Conservation (phyloP, 2,329 filamentous ascomycete species). For the Xylaria sp. region DNA sequence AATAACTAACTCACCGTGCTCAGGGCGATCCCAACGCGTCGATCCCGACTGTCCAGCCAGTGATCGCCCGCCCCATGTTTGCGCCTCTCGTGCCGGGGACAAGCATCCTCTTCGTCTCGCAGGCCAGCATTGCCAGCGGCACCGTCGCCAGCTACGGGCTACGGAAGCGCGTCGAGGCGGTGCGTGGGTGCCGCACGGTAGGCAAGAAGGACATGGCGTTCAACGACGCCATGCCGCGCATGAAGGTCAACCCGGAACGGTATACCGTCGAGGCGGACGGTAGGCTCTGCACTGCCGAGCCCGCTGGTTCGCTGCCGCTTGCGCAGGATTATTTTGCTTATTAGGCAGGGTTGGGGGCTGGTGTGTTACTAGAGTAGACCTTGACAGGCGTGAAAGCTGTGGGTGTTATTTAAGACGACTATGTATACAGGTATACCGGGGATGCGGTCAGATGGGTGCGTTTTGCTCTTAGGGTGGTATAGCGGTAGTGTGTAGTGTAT, state of each 20-base stretch:
- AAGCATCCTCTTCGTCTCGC: conserved; percentile 85
- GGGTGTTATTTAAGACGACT: background rate
- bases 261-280: conserved; percentile 91
- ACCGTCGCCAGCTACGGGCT: conserved; percentile 77
- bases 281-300: conserved; percentile 75
- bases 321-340: conserved; percentile 83
- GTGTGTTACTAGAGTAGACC: background rate
- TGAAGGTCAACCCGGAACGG: conserved; percentile 91
- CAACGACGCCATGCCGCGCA: conserved; percentile 83
- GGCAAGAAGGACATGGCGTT: conserved; percentile 91
- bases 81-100: conserved; percentile 76
- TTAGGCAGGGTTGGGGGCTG: conserved; percentile 51
- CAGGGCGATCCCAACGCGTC: conserved; percentile 83
- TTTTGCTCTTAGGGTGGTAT: background rate
- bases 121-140: conserved; percentile 74
- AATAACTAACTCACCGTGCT: conserved; percentile 9
- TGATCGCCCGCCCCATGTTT: conserved; percentile 88
- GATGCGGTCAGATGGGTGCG: background rate
- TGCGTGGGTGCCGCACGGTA: conserved; percentile 78
- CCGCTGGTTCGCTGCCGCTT: conserved; percentile 75
- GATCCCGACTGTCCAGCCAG: conserved; percentile 87
- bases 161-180: conserved; percentile 81
- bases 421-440: background rate
- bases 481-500: background rate
- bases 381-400: background rate